A percentile compares a stretch with the other conserved stretches of the same genome.
phyloP scores from a whole-genome alignment of 1,284 basidiomycete genomes.

The Sparassis latifolia region DNA sequence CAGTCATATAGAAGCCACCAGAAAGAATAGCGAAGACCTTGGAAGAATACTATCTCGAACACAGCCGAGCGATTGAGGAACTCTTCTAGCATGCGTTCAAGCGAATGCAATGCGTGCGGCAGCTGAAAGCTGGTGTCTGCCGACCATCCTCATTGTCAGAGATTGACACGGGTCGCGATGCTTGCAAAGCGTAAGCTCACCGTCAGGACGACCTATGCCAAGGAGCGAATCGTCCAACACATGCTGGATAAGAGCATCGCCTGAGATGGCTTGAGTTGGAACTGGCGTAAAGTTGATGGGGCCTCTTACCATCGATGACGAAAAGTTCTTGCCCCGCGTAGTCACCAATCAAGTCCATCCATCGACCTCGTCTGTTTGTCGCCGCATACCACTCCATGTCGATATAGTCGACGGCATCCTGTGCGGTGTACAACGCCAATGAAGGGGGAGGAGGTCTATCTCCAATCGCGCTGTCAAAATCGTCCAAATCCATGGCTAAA shows the following conservation, averaged over 20 bases:
- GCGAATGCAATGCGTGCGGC: conserved; percentile 47
- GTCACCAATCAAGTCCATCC: conserved; percentile 68
- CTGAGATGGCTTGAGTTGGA: conserved; percentile 22
- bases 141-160: too few species aligned
- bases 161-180: too few species aligned
- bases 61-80: conserved; percentile 43
- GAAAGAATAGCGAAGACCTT: conserved; percentile 30
- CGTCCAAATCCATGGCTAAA: conserved; percentile 28
- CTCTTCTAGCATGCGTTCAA: conserved; percentile 46
- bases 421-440: conserved; percentile 4
- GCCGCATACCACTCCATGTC: conserved; percentile 24
- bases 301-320: conserved; percentile 48
- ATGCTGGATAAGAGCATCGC: conserved; percentile 54
- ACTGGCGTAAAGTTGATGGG: conserved; percentile 3
- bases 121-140: conserved; percentile 54
- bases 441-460: conserved; percentile 4
- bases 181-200: conserved; percentile 22
- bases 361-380: conserved; percentile 31
- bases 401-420: conserved; percentile 18
- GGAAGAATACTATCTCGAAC: conserved; percentile 63
- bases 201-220: conserved; percentile 38
- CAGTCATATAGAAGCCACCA: neutral
- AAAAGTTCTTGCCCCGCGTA: conserved; percentile 66
- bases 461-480: conserved; percentile 17
- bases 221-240: conserved; percentile 54